phyloP scores from a whole-genome alignment of 441 rosid species.

The Pelargonium citronellum region DNA sequence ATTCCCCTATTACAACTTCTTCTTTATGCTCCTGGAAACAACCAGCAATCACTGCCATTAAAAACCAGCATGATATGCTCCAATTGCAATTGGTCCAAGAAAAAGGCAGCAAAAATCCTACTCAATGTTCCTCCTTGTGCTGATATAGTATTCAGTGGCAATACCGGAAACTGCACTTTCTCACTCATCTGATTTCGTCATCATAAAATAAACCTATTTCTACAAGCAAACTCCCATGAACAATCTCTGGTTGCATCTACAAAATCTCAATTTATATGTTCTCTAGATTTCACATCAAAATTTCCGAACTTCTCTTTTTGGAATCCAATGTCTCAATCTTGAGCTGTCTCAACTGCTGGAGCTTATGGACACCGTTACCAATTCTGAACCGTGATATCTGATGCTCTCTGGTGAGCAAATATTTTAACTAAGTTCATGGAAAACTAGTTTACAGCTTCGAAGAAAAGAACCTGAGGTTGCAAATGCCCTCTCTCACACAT shows the following conservation, averaged over 20 bases:
- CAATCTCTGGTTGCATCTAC: background rate
- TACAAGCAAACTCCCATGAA: background rate
- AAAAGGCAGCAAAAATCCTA: too few species aligned
- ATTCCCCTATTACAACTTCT: too few species aligned
- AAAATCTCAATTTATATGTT: slow-evolving; percentile 20
- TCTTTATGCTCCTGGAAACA: too few species aligned
- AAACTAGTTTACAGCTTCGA: slow-evolving; percentile 58
- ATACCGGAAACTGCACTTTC: background rate
- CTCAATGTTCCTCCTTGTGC: too few species aligned
- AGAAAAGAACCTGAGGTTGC: slow-evolving; percentile 95
- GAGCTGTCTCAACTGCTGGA: slow-evolving; percentile 7
- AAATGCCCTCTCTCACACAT: slow-evolving; percentile 76
- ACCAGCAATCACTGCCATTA: too few species aligned
- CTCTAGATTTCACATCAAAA: slow-evolving; percentile 20
- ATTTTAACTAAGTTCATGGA: slow-evolving; percentile 16
- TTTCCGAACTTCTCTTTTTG: background rate
- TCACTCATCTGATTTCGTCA: background rate
- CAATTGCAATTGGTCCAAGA: too few species aligned
- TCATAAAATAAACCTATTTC: background rate
- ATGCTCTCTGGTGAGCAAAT: slow-evolving; percentile 23
- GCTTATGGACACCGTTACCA: slow-evolving; percentile 20
- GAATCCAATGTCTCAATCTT: slow-evolving; percentile 18
- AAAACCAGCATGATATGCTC: too few species aligned
- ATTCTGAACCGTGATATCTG: slow-evolving; percentile 5
- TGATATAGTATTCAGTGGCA: background rate